These are phyloP conservation scores for barley (Hordeum vulgare) DNA, from an alignment of 176 grass and related monocot species.

Conservation along the genomic window DNA sequence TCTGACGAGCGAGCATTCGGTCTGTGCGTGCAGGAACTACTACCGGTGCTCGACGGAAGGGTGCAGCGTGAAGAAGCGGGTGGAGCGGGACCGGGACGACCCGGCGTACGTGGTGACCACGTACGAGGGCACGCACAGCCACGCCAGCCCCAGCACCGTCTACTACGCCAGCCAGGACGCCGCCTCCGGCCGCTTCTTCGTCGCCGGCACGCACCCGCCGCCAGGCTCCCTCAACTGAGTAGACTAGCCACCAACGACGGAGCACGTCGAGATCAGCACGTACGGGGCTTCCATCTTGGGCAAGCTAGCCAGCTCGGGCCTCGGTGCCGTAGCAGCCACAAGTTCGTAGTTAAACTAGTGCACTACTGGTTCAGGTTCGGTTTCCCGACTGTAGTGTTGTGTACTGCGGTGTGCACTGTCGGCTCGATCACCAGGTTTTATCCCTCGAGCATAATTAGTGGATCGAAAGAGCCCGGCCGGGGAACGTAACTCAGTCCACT, in stretches of 20 bases:
- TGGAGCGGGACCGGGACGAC: slow-evolving; percentile 88
- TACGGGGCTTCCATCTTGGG: background rate
- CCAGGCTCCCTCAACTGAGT: slow-evolving; percentile 26
- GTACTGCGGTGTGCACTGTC: background rate
- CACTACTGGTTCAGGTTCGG: background rate
- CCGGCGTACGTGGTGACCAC: slow-evolving; percentile 90
- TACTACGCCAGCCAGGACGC: slow-evolving; percentile 95
- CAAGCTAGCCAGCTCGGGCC: background rate
- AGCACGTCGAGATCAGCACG: background rate
- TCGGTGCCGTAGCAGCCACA: background rate
- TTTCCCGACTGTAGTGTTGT: background rate
- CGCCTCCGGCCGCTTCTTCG: slow-evolving; percentile 78
- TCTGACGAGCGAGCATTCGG: background rate
- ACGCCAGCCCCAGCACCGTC: slow-evolving; percentile 85
- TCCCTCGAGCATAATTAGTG: background rate
- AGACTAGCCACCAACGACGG: background rate
- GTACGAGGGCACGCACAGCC: slow-evolving; percentile 90
- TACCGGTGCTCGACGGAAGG: slow-evolving; percentile 97
- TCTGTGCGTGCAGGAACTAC: slow-evolving; percentile 62
- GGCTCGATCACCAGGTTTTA: background rate
- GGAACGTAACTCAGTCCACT: background rate
- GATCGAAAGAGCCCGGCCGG: background rate
- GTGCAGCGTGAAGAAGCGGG: slow-evolving; percentile 93
- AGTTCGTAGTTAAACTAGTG: background rate
- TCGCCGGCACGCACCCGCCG: slow-evolving; percentile 65